Percentiles rank a stretch among this genome's conserved stretches.
Conservation (phyloP, 371 early-diverging fungal species). For the Entomophthora muscae region DNA sequence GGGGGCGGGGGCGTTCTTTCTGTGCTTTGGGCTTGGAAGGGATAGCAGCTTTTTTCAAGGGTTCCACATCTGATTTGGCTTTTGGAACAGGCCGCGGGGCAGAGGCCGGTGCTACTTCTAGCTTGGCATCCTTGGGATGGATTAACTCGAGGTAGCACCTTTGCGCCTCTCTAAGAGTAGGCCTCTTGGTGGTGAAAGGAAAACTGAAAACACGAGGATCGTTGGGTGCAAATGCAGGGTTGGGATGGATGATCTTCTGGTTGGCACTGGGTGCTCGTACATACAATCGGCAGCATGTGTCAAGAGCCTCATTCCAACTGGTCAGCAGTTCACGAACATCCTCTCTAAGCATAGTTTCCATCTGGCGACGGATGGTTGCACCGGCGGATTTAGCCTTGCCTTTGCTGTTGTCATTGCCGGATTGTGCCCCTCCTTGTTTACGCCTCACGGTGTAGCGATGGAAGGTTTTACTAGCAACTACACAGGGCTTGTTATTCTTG, state of each 20-base stretch:
- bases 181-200: slow-evolving; percentile 62
- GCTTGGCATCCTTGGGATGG: neutral
- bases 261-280: slow-evolving; percentile 44
- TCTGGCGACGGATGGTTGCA: slow-evolving; percentile 71
- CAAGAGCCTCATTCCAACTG: slow-evolving; percentile 41
- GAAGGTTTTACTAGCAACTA: slow-evolving; percentile 68
- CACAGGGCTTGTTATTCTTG: slow-evolving; percentile 14
- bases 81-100: slow-evolving; percentile 11
- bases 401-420: slow-evolving; percentile 55
- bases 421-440: slow-evolving; percentile 90
- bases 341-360: slow-evolving; percentile 56
- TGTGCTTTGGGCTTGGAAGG: slow-evolving; percentile 9
- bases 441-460: slow-evolving; percentile 87
- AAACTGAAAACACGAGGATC: slow-evolving; percentile 40
- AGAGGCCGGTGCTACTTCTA: neutral
- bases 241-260: slow-evolving; percentile 39
- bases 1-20: slow-evolving; percentile 12
- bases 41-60: neutral
- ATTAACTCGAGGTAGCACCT: slow-evolving; percentile 20
- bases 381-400: slow-evolving; percentile 84
- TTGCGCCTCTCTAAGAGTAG: slow-evolving; percentile 39
- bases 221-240: slow-evolving; percentile 26
- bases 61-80: slow-evolving; percentile 13
- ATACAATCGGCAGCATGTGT: slow-evolving; percentile 34
- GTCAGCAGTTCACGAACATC: slow-evolving; percentile 53